Base-by-base conservation (phyloP, 31 red algal species). In the Asparagopsis taxiformis region DNA sequence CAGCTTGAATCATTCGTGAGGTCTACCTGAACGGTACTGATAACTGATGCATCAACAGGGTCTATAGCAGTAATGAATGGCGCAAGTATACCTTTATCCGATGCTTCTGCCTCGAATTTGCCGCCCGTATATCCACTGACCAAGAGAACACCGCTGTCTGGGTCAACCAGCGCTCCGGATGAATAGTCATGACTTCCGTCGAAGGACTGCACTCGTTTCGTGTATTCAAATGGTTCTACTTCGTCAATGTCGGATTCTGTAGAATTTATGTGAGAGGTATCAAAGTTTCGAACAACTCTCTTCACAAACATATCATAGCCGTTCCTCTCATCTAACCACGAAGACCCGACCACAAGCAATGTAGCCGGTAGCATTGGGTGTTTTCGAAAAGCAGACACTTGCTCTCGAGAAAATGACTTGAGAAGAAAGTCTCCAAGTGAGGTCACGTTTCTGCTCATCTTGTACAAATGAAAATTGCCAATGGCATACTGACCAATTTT, bases 401-500 rank as follows among this genome's bases (percentile, higher is more conserved):
- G 69, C 52, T 85, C 81, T 30, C 81, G 28, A 21, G 81, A 74
- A 50, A 74, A 85, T 11, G 81, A 63, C 43, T 51, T 26, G 33
- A 85, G 70, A 20, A 85, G 69, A 49, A 85, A 62, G 43, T 72
- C 70, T 20, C 81, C 81, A 20, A 85, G 51, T 1, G 53, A 51
- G 26, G 15, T 58, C 2, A 21, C 51, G 23, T 52, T 51, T 54
- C 62, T 65, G 36, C 37, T 67, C 52, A 75, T 67, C 61, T 85
- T 85, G 62, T 75, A 85, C 57, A 85, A 55, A 75, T 85, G 81
- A 61, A 85, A 85, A 60, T 85, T 85, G 17, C 70, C 81, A 57
- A 85, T 74, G 10, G 59, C 59, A 60, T 66, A 85, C 70, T 85
- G 69, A 17, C 81, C 81, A 34, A 85, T 59, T 64, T 64, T 32